These are phyloP conservation scores for Thraustotheca clavata DNA, from an alignment of 352 stramenopile species.

Conservation along the genomic window DNA sequence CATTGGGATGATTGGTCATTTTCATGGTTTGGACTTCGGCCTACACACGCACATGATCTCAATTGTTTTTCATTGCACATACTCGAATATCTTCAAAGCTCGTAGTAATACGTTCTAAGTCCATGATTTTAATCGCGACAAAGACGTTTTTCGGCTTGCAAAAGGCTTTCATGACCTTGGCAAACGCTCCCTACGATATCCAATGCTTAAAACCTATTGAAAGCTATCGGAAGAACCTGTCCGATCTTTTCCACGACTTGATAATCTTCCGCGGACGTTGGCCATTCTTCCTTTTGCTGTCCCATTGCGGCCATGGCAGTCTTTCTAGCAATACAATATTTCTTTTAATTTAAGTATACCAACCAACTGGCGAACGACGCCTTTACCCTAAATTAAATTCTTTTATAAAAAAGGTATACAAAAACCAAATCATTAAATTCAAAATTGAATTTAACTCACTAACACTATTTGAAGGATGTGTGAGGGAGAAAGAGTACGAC, in stretches of 20 bases:
- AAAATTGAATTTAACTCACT: too few species aligned
- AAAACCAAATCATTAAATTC: neutral
- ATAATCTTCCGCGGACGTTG: slow-evolving; percentile 73
- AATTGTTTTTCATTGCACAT: slow-evolving; percentile 17
- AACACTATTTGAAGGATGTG: too few species aligned
- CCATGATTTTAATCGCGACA: slow-evolving; percentile 98
- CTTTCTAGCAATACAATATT: neutral
- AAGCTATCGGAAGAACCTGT: slow-evolving; percentile 35
- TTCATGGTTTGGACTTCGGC: slow-evolving; percentile 98
- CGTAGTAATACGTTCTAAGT: slow-evolving; percentile 98
- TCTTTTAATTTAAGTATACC: slow-evolving; percentile 1
- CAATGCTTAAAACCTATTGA: neutral
- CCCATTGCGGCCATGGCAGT: neutral
- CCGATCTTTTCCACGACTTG: slow-evolving; percentile 87
- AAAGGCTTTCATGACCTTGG: slow-evolving; percentile 96
- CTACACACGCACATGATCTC: too few species aligned
- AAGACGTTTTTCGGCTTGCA: slow-evolving; percentile 81
- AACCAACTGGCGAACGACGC: neutral
- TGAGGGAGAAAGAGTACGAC: too few species aligned
- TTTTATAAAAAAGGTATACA: neutral
- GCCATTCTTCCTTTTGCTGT: slow-evolving; percentile 66
- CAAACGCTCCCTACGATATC: slow-evolving; percentile 92
- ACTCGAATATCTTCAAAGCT: slow-evolving; percentile 88
- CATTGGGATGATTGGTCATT: slow-evolving; percentile 96
- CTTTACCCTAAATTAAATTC: neutral